Conservation (phyloP, 371 early-diverging fungal species). For the Mortierella sp. region DNA sequence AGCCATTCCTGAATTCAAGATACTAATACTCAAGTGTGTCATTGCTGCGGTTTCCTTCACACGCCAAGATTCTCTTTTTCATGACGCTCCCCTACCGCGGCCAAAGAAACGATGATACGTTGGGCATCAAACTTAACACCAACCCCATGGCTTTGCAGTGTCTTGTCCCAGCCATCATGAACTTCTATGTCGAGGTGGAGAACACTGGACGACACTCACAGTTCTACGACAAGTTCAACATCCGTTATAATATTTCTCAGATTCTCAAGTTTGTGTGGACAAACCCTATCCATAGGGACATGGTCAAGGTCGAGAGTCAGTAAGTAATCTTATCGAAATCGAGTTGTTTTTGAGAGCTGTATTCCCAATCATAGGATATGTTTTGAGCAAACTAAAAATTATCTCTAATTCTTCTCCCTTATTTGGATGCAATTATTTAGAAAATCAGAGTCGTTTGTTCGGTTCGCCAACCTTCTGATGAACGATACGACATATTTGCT, state of each 20-base stretch:
- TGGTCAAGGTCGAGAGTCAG: conserved; percentile 73
- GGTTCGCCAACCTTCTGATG: conserved; percentile 95
- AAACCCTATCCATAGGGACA: conserved; percentile 74
- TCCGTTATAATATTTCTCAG: conserved; percentile 96
- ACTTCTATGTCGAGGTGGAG: conserved; percentile 96
- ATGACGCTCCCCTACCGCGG: conserved; percentile 70
- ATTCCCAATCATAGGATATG: neutral
- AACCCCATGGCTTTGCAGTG: conserved; percentile 81
- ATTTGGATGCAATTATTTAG: conserved; percentile 31
- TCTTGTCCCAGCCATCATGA: conserved; percentile 86
- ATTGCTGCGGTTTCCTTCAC: too few relatives aligned
- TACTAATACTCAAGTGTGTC: too few relatives aligned
- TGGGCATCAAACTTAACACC: conserved; percentile 79
- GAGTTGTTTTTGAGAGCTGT: neutral
- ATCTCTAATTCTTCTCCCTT: neutral
- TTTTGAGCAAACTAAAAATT: neutral
- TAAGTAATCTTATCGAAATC: conserved; percentile 40
- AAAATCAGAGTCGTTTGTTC: conserved; percentile 82
- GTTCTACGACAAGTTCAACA: conserved; percentile 98
- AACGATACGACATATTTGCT: conserved; percentile 96
- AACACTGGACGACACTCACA: conserved; percentile 93
- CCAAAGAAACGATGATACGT: conserved; percentile 67
- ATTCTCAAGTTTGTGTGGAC: conserved; percentile 92
- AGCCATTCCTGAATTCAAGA: too few relatives aligned
- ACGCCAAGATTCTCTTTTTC: conserved; percentile 76